phyloP scores from a whole-genome alignment of 139 green algal genomes.

The Chlorella sp. region DNA sequence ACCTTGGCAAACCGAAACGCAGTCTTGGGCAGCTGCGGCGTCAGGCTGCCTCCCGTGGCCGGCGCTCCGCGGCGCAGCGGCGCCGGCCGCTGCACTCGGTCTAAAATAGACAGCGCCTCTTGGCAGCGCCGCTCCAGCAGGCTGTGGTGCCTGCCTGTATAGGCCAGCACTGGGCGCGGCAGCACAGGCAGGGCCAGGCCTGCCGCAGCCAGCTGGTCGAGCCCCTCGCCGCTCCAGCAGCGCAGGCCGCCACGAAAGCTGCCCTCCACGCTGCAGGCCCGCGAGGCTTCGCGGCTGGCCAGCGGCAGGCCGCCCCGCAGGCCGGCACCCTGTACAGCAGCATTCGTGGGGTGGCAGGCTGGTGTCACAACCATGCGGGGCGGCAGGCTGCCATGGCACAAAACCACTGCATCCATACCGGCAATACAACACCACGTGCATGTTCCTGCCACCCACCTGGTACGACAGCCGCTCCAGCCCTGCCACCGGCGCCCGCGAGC shows the following conservation, averaged over 20 bases:
- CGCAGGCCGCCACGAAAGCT: neutral
- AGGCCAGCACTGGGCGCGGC: neutral
- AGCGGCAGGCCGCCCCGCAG: neutral
- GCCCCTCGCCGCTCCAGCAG: neutral
- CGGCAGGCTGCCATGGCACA: no score
- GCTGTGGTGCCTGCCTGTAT: neutral
- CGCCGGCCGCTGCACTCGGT: conserved; percentile 15
- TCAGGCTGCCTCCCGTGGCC: neutral
- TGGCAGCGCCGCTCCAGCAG: conserved; percentile 3
- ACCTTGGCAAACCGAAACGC: conserved; percentile 25
- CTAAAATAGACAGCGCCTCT: neutral
- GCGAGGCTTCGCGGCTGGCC: neutral
- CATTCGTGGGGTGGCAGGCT: no score
- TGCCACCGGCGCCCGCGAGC: no score
- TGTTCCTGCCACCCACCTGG: no score
- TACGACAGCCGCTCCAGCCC: no score
- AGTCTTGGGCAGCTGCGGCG: conserved; percentile 13
- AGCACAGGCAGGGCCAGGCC: no score
- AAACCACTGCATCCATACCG: no score
- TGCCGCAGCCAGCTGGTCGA: neutral
- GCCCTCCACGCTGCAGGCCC: neutral
- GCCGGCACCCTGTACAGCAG: no score
- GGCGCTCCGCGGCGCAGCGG: no score
- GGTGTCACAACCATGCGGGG: no score
- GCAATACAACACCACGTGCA: no score